Conservation (phyloP, 2,329 filamentous ascomycete species). For the Beauveria sp. region DNA sequence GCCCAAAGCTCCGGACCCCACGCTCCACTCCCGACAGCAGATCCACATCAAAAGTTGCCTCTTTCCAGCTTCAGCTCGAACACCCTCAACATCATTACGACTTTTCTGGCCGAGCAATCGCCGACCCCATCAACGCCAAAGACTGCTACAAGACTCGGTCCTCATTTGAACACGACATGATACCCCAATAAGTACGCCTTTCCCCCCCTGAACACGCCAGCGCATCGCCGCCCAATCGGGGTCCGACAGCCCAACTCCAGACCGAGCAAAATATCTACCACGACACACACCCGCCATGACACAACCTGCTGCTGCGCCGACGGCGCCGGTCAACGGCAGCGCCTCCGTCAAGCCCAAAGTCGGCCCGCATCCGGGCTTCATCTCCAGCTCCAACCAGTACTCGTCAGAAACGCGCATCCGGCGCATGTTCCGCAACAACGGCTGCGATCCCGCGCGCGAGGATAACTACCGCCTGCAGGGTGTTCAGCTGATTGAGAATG, state of each 20-base stretch:
- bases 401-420: constrained; percentile 76
- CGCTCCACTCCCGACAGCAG: neutral
- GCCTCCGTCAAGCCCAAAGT: constrained; percentile 16
- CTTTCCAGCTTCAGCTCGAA: neutral
- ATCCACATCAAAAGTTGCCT: neutral
- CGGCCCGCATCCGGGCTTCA: constrained; percentile 40
- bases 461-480: constrained; percentile 76
- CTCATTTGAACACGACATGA: neutral
- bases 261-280: neutral
- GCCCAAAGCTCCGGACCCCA: neutral
- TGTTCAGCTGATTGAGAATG: constrained; percentile 80
- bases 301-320: neutral
- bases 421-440: constrained; percentile 59
- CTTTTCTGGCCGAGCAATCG: neutral
- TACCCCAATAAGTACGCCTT: neutral
- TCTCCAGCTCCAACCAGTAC: constrained; percentile 57
- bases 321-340: constrained; percentile 9
- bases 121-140: neutral
- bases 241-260: neutral
- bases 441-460: constrained; percentile 70
- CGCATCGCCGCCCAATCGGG: neutral
- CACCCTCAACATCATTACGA: neutral
- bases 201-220: neutral
- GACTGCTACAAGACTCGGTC: neutral
- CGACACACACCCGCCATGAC: neutral